phyloP scores from a whole-genome alignment of 768 basidiomycete species.

The Tricholoma terreum region DNA sequence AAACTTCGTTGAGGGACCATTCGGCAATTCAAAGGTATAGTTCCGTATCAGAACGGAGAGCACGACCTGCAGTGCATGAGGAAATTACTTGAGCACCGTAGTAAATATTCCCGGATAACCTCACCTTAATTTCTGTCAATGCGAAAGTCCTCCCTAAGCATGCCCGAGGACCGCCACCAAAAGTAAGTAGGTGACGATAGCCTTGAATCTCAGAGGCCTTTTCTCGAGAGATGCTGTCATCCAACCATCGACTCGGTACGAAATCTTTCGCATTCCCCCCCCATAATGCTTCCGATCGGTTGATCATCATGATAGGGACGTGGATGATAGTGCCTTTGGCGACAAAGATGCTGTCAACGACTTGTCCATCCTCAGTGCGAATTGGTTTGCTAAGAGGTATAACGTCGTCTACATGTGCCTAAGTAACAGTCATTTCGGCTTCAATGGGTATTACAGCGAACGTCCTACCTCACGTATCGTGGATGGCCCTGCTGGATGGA shows the following conservation, averaged over 20 bases:
- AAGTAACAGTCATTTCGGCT: background rate
- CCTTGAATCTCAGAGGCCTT: constrained; percentile 43
- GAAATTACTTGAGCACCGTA: background rate
- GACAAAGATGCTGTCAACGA: constrained; percentile 39
- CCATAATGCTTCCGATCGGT: constrained; percentile 55
- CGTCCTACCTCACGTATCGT: constrained; percentile 36
- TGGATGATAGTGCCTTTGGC: constrained; percentile 45
- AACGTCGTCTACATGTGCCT: constrained; percentile 52
- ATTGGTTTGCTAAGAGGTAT: constrained; percentile 56
- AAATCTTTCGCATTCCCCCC: constrained; percentile 57
- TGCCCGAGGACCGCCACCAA: constrained; percentile 48
- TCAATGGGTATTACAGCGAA: background rate
- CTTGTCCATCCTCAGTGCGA: constrained; percentile 37
- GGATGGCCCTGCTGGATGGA: constrained; percentile 39
- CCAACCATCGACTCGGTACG: constrained; percentile 64
- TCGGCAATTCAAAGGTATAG: constrained; percentile 38
- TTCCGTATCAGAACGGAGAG: constrained; percentile 43
- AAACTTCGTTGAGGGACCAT: constrained; percentile 39
- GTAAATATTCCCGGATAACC: constrained; percentile 1
- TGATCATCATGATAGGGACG: constrained; percentile 45
- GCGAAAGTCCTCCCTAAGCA: constrained; percentile 52
- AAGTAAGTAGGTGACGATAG: constrained; percentile 48
- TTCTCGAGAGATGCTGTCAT: constrained; percentile 19
- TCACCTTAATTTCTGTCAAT: constrained; percentile 41
- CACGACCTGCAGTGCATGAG: constrained; percentile 29